Evolutionary conservation across 2,329 filamentous ascomycete genomes (phyloP).

Genomic region (Diplodia seriata): DNA sequence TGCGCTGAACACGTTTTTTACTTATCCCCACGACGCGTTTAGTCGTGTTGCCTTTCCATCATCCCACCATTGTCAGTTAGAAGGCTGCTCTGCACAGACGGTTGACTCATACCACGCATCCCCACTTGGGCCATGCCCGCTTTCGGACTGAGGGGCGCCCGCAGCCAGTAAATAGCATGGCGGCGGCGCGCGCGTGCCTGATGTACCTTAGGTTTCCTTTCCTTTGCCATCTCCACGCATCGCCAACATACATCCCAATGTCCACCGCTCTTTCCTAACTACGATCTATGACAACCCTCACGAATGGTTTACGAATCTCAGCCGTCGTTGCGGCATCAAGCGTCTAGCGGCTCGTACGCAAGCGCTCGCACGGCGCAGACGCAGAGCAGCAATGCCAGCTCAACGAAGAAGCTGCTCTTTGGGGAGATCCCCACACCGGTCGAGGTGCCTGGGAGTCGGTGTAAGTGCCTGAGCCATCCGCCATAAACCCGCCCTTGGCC

Average conservation of each 20-base stretch:
- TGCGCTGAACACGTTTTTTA: slow-evolving; percentile 24
- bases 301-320: slow-evolving; percentile 47
- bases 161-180: slow-evolving; percentile 33
- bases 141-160: slow-evolving; percentile 19
- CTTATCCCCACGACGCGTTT: slow-evolving; percentile 42
- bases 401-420: slow-evolving; percentile 53
- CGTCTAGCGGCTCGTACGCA: slow-evolving; percentile 31
- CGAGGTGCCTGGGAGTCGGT: slow-evolving; percentile 39
- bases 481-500: slow-evolving; percentile 28
- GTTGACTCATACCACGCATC: slow-evolving; percentile 54
- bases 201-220: slow-evolving; percentile 42
- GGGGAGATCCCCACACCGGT: slow-evolving; percentile 58
- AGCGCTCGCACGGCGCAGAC: no score
- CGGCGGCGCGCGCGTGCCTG: slow-evolving; percentile 42
- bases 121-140: slow-evolving; percentile 34
- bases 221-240: slow-evolving; percentile 16
- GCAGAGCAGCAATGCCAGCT: slow-evolving; percentile 46
- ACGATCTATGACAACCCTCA: slow-evolving; percentile 33
- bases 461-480: slow-evolving; percentile 28
- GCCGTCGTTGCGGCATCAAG: slow-evolving; percentile 38
- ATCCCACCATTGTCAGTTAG: slow-evolving; percentile 41
- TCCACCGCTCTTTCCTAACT: slow-evolving; percentile 22
- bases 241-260: slow-evolving; percentile 29
- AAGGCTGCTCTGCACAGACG: slow-evolving; percentile 36
- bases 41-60: slow-evolving; percentile 44